Evolutionary conservation across 2,329 filamentous ascomycete genomes (phyloP), one percentile per base, ranked within the genome.

Genomic region (Aspergillus latus): DNA sequence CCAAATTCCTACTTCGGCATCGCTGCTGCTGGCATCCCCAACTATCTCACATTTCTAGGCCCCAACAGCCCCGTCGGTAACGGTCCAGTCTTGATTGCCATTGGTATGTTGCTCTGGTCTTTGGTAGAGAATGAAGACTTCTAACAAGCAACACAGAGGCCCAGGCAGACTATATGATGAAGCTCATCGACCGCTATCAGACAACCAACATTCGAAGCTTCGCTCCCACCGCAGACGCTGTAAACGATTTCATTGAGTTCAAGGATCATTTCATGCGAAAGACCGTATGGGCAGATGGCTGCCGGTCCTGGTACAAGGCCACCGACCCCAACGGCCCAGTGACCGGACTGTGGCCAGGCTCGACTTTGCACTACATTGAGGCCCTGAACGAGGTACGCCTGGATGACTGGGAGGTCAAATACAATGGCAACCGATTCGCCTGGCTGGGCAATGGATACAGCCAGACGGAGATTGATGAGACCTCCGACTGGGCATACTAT

Each of bases 191-290:
- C 37, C 73, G 72, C 60, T 71, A 72, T 34, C 64, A 68, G 11
- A 63, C 61, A 7, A 68, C 73, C 52, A 62, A 69, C 49, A 72
- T 73, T 52, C 65, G 67, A 56, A 15, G 32, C 6, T 26, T 46
- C 64, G 65, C 30, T 62, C 62, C 21, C 53, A 70, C 13, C 52
- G 59, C 61, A 30, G 62, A 70, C 16, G 64, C 66, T n/a, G 52
- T 66, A 30, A 61, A 72, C 8, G 70, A 71, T n/a, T 74, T 70
- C 54, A 70, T 71, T 40, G 61, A 63, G 13, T 73, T 70, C 49
- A 64, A 60, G 1, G 68, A 74, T 44, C 63, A 69, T 54, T 68
- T 70, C 49, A 59, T 72, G 40, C 66, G 70, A 52, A 65, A 64
- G 10, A 69, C 67, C 11, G 65, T 68, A 0, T 73, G 68, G 66